Percentiles rank a stretch among this genome's conserved stretches.
Evolutionary conservation across 1,284 basidiomycete genomes (phyloP).

Genomic region (Apiotrichum siamense): DNA sequence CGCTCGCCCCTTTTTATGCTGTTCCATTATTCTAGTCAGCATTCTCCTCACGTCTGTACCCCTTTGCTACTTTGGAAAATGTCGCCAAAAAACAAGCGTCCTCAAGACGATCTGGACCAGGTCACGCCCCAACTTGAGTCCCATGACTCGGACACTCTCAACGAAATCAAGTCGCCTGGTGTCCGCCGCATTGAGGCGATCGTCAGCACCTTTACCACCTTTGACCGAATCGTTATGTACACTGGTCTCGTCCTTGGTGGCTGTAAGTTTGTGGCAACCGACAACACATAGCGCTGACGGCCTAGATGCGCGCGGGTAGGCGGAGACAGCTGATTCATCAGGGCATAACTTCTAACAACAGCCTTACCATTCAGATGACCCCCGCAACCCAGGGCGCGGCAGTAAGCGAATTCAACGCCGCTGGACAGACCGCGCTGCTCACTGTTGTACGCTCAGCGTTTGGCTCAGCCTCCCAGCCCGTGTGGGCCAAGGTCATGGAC

Average conservation of each 20-base stretch:
- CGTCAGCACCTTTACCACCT: background rate
- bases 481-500: constrained; percentile 73
- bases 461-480: constrained; percentile 64
- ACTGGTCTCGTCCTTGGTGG: constrained; percentile 43
- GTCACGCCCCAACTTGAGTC: too few species aligned
- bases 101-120: too few species aligned
- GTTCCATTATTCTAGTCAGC: too few species aligned
- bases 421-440: constrained; percentile 4
- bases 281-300: background rate
- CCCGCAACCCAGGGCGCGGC: constrained; percentile 8
- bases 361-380: background rate
- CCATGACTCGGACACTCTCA: too few species aligned
- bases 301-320: constrained; percentile 4
- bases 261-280: constrained; percentile 18
- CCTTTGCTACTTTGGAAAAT: too few species aligned
- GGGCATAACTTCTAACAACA: background rate
- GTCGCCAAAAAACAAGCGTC: too few species aligned
- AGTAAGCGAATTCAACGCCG: constrained; percentile 1
- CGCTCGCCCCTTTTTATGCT: too few species aligned
- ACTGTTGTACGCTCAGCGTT: constrained; percentile 43
- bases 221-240: constrained; percentile 25
- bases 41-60: too few species aligned
- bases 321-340: too few species aligned
- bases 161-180: constrained; percentile 7
- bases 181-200: constrained; percentile 11